These are phyloP conservation scores for Fusarium tricinctum DNA, from an alignment of 2,329 filamentous ascomycete genomes.

Conservation along the genomic window DNA sequence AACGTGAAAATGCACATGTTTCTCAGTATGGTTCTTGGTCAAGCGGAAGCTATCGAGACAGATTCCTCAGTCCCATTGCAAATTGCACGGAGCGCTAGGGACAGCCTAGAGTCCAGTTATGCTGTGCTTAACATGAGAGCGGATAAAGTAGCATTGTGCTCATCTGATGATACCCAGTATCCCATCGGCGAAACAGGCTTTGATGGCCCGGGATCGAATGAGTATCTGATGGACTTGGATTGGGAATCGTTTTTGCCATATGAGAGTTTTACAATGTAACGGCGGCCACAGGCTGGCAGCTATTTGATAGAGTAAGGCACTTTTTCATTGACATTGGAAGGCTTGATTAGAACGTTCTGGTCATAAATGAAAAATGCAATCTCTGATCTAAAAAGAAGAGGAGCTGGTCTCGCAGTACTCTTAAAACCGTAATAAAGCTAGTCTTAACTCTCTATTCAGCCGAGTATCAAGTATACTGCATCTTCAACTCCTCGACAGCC, in stretches of 20 bases:
- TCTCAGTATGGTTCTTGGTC: neutral
- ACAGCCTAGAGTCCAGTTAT: neutral
- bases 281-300: too few species aligned
- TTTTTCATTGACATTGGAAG: too few species aligned
- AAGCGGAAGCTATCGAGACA: neutral
- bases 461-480: neutral
- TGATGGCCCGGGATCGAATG: neutral
- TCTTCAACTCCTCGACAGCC: constrained; percentile 5
- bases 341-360: too few species aligned
- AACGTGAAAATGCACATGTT: neutral
- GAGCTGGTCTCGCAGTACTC: too few species aligned
- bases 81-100: neutral
- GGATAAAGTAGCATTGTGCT: neutral
- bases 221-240: neutral
- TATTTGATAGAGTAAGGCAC: too few species aligned
- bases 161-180: too few species aligned
- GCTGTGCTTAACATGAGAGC: neutral
- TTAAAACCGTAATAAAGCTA: too few species aligned
- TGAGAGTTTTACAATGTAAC: neutral
- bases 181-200: neutral
- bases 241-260: neutral
- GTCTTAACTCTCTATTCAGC: too few species aligned
- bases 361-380: too few species aligned
- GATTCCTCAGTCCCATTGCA: neutral
- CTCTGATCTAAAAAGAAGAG: too few species aligned